Evolutionary conservation across 1,284 basidiomycete genomes (phyloP), one percentile per base, ranked within the genome.

Genomic region (Rhodotorula sp.): DNA sequence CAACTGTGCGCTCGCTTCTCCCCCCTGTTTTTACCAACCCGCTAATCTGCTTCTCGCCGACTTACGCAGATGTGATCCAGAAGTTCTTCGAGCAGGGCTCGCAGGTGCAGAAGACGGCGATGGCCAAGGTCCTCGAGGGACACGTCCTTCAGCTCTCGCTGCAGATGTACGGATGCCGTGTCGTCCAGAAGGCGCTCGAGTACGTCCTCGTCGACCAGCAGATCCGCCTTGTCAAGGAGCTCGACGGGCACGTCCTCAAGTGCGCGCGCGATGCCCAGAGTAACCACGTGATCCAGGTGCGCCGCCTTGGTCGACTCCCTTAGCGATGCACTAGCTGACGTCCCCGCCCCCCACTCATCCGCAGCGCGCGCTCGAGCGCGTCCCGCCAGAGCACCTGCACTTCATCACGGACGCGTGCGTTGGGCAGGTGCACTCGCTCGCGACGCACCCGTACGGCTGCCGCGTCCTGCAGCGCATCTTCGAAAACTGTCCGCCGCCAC

Each of bases 241-340:
- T 99, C 50, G 89, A 92, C 69, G 87, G 88, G 0, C 88, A 92
- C 78, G 88, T 97, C 39, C 84, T 97, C 72, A 87, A 88, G 78
- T 96, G 93, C 78, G 92, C 97, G 69, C 91, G 91, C 80, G 93
- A 97, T 78, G 88, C 91, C 41, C 97, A 98, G 78, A 94, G 93
- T 66, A 98, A 98, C 80, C 96, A 98, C 82, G 96, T 97, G 48
- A 81, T 86, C 56, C 85, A 86, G 78, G 81, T 81, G 37, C 71
- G 80, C 25, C 22, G 69, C 34, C 17, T 58, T 79, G 39, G 65
- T 76, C 46, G 74, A 56, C 56, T 66, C 77, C 0, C 34, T 34
- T 36, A 25, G 17, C 19, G 81, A 53, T 85, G 82, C 7, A 37
- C 55, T 57, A 34, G 64, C n/a, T 29, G 7, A 55, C 37, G 25